Conservation (phyloP, 352 stramenopile species). For the Hyaloperonospora arabidopsidis region DNA sequence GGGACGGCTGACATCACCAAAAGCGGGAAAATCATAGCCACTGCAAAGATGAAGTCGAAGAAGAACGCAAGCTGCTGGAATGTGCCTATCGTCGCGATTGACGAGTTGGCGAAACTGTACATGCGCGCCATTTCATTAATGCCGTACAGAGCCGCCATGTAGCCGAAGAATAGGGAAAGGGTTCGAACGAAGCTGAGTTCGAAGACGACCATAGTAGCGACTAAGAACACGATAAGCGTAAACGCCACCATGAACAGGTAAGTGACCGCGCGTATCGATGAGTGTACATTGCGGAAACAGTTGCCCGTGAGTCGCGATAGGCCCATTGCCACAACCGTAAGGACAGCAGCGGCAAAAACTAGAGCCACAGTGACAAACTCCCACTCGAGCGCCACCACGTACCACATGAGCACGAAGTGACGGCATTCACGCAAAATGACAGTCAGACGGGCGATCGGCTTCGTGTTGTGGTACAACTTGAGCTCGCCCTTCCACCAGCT, state of each 20-base stretch:
- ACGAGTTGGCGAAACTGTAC: slow-evolving; percentile 67
- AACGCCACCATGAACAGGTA: slow-evolving; percentile 44
- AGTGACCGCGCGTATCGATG: slow-evolving; percentile 38
- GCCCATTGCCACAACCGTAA: slow-evolving; percentile 52
- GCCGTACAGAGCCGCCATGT: slow-evolving; percentile 64
- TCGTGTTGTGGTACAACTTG: slow-evolving; percentile 62
- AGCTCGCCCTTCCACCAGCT: slow-evolving; percentile 80
- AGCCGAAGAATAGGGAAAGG: slow-evolving; percentile 74
- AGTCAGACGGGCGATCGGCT: slow-evolving; percentile 57
- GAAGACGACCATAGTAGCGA: slow-evolving; percentile 35
- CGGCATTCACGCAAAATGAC: slow-evolving; percentile 70
- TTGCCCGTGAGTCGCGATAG: slow-evolving; percentile 30
- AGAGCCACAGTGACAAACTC: slow-evolving; percentile 42
- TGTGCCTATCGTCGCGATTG: slow-evolving; percentile 51
- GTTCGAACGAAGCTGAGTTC: slow-evolving; percentile 28
- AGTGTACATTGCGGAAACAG: slow-evolving; percentile 29
- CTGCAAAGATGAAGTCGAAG: slow-evolving; percentile 79
- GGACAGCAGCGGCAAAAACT: slow-evolving; percentile 46
- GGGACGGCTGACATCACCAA: slow-evolving; percentile 75
- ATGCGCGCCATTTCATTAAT: slow-evolving; percentile 83
- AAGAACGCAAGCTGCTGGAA: slow-evolving; percentile 81
- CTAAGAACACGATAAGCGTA: slow-evolving; percentile 40
- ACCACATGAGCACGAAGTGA: slow-evolving; percentile 82
- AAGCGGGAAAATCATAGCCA: slow-evolving; percentile 64
- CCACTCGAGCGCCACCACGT: slow-evolving; percentile 70